Evolutionary conservation across 441 rosid species (phyloP).

Genomic region (Adansonia gregorii): DNA sequence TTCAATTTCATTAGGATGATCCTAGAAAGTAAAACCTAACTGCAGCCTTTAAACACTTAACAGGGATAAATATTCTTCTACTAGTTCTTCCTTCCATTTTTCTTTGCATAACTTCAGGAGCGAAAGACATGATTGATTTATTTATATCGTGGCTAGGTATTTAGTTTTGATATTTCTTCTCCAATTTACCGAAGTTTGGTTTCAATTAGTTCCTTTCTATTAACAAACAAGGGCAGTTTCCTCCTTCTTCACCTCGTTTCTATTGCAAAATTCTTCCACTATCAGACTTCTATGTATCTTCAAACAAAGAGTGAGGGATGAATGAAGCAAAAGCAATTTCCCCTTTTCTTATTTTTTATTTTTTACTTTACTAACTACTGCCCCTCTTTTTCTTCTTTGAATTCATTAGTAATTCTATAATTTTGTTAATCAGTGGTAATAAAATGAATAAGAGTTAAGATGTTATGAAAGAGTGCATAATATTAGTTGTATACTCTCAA

Average conservation of each 20-base stretch:
- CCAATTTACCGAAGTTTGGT: neutral
- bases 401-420: neutral
- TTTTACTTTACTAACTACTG: neutral
- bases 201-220: neutral
- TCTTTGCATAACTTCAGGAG: neutral
- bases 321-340: neutral
- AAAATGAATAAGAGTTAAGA: neutral
- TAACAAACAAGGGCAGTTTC: neutral
- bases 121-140: neutral
- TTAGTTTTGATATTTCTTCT: neutral
- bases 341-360: neutral
- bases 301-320: neutral
- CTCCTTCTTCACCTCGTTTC: neutral
- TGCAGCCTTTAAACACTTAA: neutral
- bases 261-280: neutral
- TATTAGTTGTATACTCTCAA: neutral
- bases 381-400: neutral
- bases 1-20: neutral
- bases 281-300: neutral
- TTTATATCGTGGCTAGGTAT: neutral
- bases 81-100: neutral
- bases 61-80: neutral
- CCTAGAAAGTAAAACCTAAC: neutral
- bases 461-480: neutral
- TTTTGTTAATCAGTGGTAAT: neutral